These are phyloP conservation scores for Ophiostoma triangulosporum DNA, from an alignment of 2,329 filamentous ascomycete species.

Conservation along the genomic window DNA sequence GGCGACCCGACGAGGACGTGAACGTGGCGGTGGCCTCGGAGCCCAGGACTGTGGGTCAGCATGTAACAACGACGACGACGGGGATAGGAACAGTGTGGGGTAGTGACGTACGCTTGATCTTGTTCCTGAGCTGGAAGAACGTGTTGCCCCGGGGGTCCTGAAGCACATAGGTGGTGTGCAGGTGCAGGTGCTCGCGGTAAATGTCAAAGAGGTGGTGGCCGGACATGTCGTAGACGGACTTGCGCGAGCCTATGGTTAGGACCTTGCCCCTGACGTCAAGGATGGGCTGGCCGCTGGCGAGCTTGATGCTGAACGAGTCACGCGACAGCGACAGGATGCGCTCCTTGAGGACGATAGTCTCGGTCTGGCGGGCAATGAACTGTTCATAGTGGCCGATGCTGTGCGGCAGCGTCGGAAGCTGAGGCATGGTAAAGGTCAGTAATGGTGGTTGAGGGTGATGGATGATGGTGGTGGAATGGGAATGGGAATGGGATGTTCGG, in stretches of 20 bases:
- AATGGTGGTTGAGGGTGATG: not conserved
- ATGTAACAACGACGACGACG: not conserved
- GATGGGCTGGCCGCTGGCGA: slow-evolving; percentile 37
- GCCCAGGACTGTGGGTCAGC: slow-evolving; percentile 30
- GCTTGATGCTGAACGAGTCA: slow-evolving; percentile 50
- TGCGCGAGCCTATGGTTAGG: slow-evolving; percentile 39
- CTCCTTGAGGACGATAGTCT: slow-evolving; percentile 45
- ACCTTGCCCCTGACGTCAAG: slow-evolving; percentile 43
- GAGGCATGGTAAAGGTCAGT: not conserved
- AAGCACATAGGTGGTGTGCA: slow-evolving; percentile 38
- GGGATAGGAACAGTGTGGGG: not conserved
- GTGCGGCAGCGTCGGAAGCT: slow-evolving; percentile 8
- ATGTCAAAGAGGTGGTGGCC: slow-evolving; percentile 46
- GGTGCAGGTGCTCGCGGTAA: slow-evolving; percentile 34
- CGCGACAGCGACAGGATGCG: slow-evolving; percentile 47
- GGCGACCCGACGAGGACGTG: slow-evolving; percentile 30
- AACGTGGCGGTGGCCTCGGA: slow-evolving; percentile 46
- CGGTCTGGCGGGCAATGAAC: slow-evolving; percentile 14
- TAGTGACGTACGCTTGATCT: slow-evolving; percentile 32
- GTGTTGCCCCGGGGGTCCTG: slow-evolving; percentile 31
- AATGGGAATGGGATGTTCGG: not conserved
- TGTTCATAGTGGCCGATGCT: slow-evolving; percentile 11
- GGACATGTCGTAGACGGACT: slow-evolving; percentile 38
- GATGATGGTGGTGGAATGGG: not conserved
- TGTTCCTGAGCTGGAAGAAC: slow-evolving; percentile 42